Evolutionary conservation across 352 stramenopile genomes (phyloP), one percentile per base, ranked within the genome.

Genomic region (Peronospora destructor): DNA sequence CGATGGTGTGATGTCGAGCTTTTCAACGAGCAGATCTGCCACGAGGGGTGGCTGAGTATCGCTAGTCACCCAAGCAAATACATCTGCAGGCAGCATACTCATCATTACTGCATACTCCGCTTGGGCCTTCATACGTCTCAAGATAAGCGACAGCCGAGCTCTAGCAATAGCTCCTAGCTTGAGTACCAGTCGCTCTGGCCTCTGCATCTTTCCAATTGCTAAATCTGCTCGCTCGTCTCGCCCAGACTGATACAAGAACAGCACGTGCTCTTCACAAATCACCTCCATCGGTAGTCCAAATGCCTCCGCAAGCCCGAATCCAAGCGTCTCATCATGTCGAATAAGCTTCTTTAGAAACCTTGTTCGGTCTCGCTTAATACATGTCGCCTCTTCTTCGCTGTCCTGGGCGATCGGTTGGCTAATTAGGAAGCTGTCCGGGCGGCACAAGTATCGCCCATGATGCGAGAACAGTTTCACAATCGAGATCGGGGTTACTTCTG

Each of bases 201-300:
- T 65, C 25, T 80, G 68, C 62, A 91, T 76, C 14, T 85, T 85
- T 35, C 89, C 77, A 33, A 91, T 67, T n/a, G 70, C 73, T 37
- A 77, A 52, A 43, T 93, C 82, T 0, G 77, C 82, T 3, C 66
- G 51, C 38, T 85, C 71, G 37, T 93, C 79, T n/a, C 70, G 61
- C 1, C 82, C 82, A 5, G 58, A 80, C 30, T 89, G 75, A 49
- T 91, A 93, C 51, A 93, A 60, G 42, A 87, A 90, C 21, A 93
- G 29, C 16, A 88, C 73, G 30, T 91, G 73, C 45, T 88, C 78
- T 71, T 90, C 76, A 19, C 76, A 76, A 51, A 93, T 83, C 21
- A 75, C 59, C 16, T 91, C 75, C 10, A 84, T 64, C n/a, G 77
- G 73, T 17, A 91, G 39, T 14, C 68, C 59, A 53, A 93, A 90